Evolutionary conservation across 352 stramenopile species (phyloP).

Genomic region (Pythium rishiriense): DNA sequence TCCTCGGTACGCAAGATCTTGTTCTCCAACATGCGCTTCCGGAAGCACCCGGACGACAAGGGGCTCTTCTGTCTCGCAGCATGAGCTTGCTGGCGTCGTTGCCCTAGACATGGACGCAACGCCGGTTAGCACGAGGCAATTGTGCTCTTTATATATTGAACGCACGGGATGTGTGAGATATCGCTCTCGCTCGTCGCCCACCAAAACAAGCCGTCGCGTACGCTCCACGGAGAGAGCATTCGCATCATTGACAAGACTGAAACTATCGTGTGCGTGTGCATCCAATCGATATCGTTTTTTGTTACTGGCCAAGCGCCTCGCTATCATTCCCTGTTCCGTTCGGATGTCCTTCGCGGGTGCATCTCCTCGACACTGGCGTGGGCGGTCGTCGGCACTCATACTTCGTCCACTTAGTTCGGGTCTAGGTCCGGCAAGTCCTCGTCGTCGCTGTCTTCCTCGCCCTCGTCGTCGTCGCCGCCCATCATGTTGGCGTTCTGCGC

Average conservation of each 20-base stretch:
- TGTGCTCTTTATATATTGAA: too few relatives aligned
- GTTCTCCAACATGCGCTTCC: slow-evolving; percentile 86
- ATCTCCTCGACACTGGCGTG: too few relatives aligned
- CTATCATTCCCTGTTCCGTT: background rate
- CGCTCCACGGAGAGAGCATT: background rate
- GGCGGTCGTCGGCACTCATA: background rate
- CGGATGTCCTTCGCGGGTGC: background rate
- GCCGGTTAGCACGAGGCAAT: too few relatives aligned
- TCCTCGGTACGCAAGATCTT: slow-evolving; percentile 90
- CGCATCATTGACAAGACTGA: background rate
- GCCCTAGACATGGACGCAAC: background rate
- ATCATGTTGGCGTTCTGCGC: slow-evolving; percentile 83
- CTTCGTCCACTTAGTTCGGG: slow-evolving; percentile 41
- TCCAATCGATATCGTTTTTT: slow-evolving; percentile 1
- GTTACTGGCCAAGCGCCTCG: background rate
- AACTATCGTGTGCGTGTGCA: slow-evolving; percentile 1
- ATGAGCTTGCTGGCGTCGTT: slow-evolving; percentile 23
- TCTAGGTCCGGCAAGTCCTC: slow-evolving; percentile 87
- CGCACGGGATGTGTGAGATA: too few relatives aligned
- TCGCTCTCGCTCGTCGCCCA: too few relatives aligned
- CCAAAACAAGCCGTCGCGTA: background rate
- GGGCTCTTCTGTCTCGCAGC: slow-evolving; percentile 70
- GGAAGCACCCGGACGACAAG: slow-evolving; percentile 72
- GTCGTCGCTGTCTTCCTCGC: slow-evolving; percentile 78
- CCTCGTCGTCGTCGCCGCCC: slow-evolving; percentile 71